Base-by-base conservation (phyloP, 805 yeast genomes). In the Candida glaebosa region DNA sequence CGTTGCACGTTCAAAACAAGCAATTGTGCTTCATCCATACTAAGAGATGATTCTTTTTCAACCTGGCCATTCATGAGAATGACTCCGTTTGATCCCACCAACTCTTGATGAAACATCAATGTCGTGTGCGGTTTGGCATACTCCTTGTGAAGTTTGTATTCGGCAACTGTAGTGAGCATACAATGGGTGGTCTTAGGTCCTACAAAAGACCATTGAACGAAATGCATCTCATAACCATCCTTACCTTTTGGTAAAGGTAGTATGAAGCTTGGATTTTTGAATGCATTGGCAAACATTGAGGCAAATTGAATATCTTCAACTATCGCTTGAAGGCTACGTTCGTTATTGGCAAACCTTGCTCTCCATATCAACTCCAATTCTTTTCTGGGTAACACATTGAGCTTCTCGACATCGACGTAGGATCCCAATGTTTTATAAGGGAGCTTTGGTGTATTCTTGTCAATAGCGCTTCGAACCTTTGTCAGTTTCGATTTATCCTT, bases 91-190 rank as follows among this genome's bases (percentile, higher is more conserved):
- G 73, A 71, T 0, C 71, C 62, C 4, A 65, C 67, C 38, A 91
- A 65, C 42, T 93, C 96, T 34, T 82, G 79, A 65, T 91, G 97
- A 71, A 91, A 85, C 62, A 81, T 79, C 47, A 93, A 69, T 0
- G 96, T 87, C 0, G 97, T 88, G 61, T 93, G 98, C 1, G 99
- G 98, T 57, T 87, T 83, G 7, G 99, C 96, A 62, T 73, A 93
- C 57, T 91, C 97, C 42, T 78, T 79, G 57, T 91, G 96, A 20
- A 89, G 73, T 61, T 91, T 89, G 64, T 80, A 93, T 63, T 93
- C 98, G 1, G 93, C 90, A 48, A 93, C 73, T 0, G 96, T 81
- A 2, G 99, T 93, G 52, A 93, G 71, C 76, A 93, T 75, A 57
- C 95, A 87, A 65, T 93, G 96, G 1, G 87, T 72, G 2, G 97